Evolutionary conservation across 108 stramenopile species (phyloP).

Genomic region (Stephanodiscus minutulus): DNA sequence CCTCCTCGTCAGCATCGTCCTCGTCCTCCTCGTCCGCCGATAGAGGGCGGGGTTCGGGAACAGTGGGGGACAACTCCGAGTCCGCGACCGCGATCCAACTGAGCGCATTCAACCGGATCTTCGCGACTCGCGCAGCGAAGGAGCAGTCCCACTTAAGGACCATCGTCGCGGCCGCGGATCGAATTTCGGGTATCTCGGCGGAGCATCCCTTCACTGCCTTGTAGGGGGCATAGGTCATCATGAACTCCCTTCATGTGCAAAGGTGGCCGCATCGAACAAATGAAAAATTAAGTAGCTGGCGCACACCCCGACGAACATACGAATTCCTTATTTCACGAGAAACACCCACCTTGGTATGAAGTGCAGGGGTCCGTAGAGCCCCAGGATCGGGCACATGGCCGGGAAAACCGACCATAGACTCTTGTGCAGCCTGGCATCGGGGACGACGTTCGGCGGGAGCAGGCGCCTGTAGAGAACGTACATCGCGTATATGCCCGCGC

Average conservation of each 20-base stretch:
- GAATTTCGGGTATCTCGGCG: conserved; percentile 35
- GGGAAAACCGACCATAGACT: conserved; percentile 44
- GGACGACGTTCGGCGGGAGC: conserved; percentile 43
- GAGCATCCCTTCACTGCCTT: conserved; percentile 49
- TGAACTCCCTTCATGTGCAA: conserved; percentile 35
- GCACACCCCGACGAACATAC: too few relatives aligned
- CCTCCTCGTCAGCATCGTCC: conserved; percentile 9
- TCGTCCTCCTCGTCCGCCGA: conserved; percentile 12
- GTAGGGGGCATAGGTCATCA: conserved; percentile 51
- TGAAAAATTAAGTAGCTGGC: neutral
- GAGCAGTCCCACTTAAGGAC: conserved; percentile 47
- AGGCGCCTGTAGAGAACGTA: conserved; percentile 55
- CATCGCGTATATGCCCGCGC: conserved; percentile 55
- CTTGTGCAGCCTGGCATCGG: conserved; percentile 55
- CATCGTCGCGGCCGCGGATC: conserved; percentile 25
- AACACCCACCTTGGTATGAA: conserved; percentile 39
- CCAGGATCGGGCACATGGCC: conserved; percentile 45
- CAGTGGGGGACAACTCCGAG: conserved; percentile 38
- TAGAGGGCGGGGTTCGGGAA: conserved; percentile 6
- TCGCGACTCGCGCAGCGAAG: conserved; percentile 23
- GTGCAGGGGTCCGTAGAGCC: conserved; percentile 34
- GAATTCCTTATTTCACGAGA: neutral
- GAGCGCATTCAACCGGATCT: conserved; percentile 35
- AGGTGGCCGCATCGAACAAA: neutral
- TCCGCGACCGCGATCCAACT: conserved; percentile 44